Base-by-base conservation (phyloP, 352 stramenopile species). In the Phytopythium montanum region DNA sequence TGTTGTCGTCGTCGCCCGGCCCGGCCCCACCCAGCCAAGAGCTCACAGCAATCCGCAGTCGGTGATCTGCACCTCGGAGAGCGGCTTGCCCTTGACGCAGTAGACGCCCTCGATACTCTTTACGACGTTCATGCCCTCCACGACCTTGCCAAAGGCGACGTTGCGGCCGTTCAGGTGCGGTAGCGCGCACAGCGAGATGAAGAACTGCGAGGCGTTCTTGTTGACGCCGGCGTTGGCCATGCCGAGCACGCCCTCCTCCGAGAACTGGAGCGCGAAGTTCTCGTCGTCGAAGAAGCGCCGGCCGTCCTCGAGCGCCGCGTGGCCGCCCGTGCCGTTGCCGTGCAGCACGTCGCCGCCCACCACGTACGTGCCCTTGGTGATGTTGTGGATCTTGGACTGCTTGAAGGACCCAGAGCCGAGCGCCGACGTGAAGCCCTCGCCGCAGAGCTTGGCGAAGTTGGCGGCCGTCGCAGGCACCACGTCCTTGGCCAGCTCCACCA, bases 131-230 rank as follows among this genome's bases (percentile, higher is more conserved):
- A 89, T 79, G 54, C 86, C 86, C 36, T 92, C 84, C 36, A 95
- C 81, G 52, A 95, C 66, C 69, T 95, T 95, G 66, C 86, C 86
- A 53, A 95, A 95, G 21, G 85, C 86, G 34, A 94, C 86, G 61
- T 95, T 92, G 67, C 85, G 84, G 61, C 86, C 86, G 67, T 95
- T 93, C 49, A 95, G 70, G 69, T 95, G 86, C 29, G 86, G 84
- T 64, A 91, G 68, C 59, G 84, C 75, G 68, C 83, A 70, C 44
- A 94, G 73, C 60, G 85, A 98, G 65, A 99, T 99, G 75, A 99
- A 99, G 75, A 99, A 99, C 81, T 99, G 98, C 66, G 87, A 98
- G 6, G 97, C 97, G 78, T 99, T 99, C 48, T 98, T 99, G 79
- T 98, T 95, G 53, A 87, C 76, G 33, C 97, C 97, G 34, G 87